Conservation (phyloP, 768 basidiomycete species). For the Pleurotus cornucopiae region DNA sequence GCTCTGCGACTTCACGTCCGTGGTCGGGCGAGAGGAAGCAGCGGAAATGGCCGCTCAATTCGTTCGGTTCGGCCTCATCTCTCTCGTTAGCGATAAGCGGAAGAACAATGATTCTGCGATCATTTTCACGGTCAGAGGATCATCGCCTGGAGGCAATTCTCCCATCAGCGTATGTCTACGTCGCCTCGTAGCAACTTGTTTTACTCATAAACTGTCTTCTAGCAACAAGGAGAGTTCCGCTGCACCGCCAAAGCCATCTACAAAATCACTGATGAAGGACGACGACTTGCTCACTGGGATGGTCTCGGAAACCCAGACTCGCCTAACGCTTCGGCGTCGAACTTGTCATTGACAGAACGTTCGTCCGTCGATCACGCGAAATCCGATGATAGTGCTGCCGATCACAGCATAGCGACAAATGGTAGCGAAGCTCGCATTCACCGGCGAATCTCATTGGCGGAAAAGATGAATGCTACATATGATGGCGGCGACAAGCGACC, state of each 20-base stretch:
- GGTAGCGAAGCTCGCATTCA: constrained; percentile 60
- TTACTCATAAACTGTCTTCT: constrained; percentile 15
- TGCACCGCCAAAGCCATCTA: constrained; percentile 96
- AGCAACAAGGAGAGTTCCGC: constrained; percentile 95
- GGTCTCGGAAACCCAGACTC: constrained; percentile 44
- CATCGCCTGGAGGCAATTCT: constrained; percentile 70
- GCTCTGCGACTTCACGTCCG: constrained; percentile 96
- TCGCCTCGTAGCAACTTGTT: constrained; percentile 10
- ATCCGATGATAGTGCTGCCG: constrained; percentile 19
- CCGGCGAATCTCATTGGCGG: constrained; percentile 72
- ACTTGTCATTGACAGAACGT: constrained; percentile 48
- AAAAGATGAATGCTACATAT: constrained; percentile 59
- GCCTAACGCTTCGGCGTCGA: constrained; percentile 62
- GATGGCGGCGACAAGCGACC: constrained; percentile 52
- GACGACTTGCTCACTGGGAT: constrained; percentile 84
- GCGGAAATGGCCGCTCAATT: constrained; percentile 98
- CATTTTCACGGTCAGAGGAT: constrained; percentile 87
- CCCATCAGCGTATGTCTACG: constrained; percentile 58
- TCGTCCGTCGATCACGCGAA: constrained; percentile 52
- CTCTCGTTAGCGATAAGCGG: constrained; percentile 84
- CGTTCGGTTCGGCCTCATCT: constrained; percentile 89
- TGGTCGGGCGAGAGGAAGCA: constrained; percentile 93
- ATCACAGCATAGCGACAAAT: constrained; percentile 27
- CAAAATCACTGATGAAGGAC: constrained; percentile 89
- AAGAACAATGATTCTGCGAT: constrained; percentile 90